phyloP scores from a whole-genome alignment of 2,329 filamentous ascomycete genomes.

The Bipolaris gigantea region DNA sequence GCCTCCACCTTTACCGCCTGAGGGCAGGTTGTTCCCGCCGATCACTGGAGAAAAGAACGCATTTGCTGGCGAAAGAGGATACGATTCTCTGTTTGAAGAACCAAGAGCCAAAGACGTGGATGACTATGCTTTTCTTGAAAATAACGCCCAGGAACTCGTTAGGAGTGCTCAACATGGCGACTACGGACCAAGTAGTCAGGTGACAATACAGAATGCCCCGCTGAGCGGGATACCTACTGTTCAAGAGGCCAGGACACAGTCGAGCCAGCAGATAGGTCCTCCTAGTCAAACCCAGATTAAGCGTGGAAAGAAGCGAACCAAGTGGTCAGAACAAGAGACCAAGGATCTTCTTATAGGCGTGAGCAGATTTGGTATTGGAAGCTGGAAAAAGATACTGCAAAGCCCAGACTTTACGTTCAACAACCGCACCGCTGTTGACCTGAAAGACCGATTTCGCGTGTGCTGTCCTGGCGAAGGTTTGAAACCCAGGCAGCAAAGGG shows the following conservation, averaged over 20 bases:
- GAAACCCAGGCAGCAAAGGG: conserved; percentile 41
- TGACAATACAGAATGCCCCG: neutral
- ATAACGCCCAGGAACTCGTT: neutral
- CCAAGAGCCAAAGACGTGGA: conserved; percentile 16
- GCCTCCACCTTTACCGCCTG: conserved; percentile 56
- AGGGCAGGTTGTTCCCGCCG: conserved; percentile 62
- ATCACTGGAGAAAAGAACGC: conserved; percentile 56
- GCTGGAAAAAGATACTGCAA: conserved; percentile 64
- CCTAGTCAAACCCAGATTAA: conserved; percentile 27
- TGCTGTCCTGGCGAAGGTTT: conserved; percentile 52
- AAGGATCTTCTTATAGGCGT: conserved; percentile 61
- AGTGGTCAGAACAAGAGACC: conserved; percentile 66
- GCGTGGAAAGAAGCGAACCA: conserved; percentile 57
- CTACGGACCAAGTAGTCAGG: neutral
- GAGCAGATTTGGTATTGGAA: conserved; percentile 63
- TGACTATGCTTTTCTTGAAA: conserved; percentile 6
- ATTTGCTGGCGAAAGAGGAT: conserved; percentile 18
- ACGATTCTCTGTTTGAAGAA: conserved; percentile 15
- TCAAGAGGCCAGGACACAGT: neutral
- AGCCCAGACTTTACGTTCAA: conserved; percentile 61
- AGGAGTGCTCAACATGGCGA: conserved; percentile 2
- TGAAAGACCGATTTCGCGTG: conserved; percentile 64
- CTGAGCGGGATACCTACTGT: neutral
- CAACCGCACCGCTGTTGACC: conserved; percentile 61
- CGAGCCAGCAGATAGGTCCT: conserved; percentile 4